Conservation (phyloP, 768 basidiomycete genomes). For the Russula earlei region DNA sequence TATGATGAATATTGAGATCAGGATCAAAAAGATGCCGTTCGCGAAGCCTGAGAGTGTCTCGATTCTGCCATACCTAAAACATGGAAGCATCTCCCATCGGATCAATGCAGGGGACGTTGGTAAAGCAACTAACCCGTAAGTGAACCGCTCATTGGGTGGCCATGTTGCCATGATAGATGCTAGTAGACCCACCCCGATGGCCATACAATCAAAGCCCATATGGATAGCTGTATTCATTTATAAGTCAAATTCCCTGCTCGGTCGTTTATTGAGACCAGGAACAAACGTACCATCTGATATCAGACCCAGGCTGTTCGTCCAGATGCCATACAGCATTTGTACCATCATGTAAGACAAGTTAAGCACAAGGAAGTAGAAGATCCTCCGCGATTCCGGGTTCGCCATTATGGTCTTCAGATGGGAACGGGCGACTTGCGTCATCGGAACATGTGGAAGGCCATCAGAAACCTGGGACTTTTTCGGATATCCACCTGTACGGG, state of each 20-base stretch:
- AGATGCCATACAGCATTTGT: constrained; percentile 94
- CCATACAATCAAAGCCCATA: constrained; percentile 99
- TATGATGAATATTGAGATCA: constrained; percentile 96
- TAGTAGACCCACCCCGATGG: constrained; percentile 88
- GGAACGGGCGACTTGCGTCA: constrained; percentile 34
- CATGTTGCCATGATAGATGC: constrained; percentile 98
- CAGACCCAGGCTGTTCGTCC: constrained; percentile 93
- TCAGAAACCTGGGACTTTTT: constrained; percentile 14
- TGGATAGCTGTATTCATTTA: constrained; percentile 65
- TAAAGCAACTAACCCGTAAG: constrained; percentile 65
- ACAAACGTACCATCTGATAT: constrained; percentile 81
- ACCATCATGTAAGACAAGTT: constrained; percentile 96
- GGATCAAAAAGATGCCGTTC: constrained; percentile 87
- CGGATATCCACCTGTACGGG: constrained; percentile 11
- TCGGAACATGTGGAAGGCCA: constrained; percentile 23
- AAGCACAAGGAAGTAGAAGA: constrained; percentile 92
- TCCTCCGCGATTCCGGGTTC: constrained; percentile 87
- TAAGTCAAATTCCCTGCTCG: background rate
- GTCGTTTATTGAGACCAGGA: background rate
- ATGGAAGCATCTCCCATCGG: background rate
- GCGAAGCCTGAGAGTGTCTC: constrained; percentile 98
- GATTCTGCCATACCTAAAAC: constrained; percentile 77
- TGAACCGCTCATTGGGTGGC: constrained; percentile 90
- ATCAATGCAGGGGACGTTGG: background rate
- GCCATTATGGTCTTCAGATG: constrained; percentile 88